Evolutionary conservation across 768 basidiomycete species (phyloP).

Genomic region (Glaciozyma antarctica): DNA sequence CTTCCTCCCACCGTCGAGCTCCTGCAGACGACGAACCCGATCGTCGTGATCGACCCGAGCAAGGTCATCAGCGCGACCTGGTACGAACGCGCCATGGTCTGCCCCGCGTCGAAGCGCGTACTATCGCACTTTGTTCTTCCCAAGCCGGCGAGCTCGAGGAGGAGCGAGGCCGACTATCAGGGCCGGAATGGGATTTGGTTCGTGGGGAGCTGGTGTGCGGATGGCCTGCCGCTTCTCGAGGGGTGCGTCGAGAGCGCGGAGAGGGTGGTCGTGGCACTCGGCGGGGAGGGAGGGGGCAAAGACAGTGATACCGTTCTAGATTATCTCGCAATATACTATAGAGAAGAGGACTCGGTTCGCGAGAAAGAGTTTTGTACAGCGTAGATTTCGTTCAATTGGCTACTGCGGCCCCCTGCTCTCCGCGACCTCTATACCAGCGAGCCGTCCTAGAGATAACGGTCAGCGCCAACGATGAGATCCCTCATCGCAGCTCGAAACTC

Average conservation of each 20-base stretch:
- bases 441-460: too few relatives aligned
- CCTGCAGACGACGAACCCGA: slow-evolving; percentile 67
- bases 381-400: too few relatives aligned
- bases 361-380: too few relatives aligned
- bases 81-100: slow-evolving; percentile 58
- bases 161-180: slow-evolving; percentile 33
- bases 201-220: slow-evolving; percentile 60
- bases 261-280: neutral
- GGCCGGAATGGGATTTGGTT: slow-evolving; percentile 51
- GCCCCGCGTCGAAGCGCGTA: slow-evolving; percentile 48
- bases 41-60: slow-evolving; percentile 47
- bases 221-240: slow-evolving; percentile 67
- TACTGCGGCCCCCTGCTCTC: too few relatives aligned
- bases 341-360: too few relatives aligned
- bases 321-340: too few relatives aligned
- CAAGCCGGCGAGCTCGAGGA: slow-evolving; percentile 38
- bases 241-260: slow-evolving; percentile 50
- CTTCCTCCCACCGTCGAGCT: slow-evolving; percentile 38
- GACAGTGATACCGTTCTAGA: too few relatives aligned
- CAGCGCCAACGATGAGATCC: too few relatives aligned
- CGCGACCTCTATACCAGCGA: too few relatives aligned
- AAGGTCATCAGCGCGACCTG: slow-evolving; percentile 51
- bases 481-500: neutral
- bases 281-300: neutral
- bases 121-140: slow-evolving; percentile 44